Evolutionary conservation across 1,284 basidiomycete species (phyloP).

Genomic region (Boletellus dicymbophilus): DNA sequence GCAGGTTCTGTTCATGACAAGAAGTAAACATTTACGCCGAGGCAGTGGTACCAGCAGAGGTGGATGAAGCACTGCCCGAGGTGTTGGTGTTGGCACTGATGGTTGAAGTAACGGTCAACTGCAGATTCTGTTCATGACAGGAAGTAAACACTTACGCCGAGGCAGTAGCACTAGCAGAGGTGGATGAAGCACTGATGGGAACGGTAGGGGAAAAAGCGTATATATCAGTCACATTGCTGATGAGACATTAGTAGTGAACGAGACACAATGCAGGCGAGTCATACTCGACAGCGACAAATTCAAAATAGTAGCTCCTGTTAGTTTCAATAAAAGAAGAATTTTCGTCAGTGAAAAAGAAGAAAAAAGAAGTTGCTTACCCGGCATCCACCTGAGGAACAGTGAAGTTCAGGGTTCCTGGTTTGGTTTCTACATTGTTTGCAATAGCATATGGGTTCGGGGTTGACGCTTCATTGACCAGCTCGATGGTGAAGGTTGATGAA

Average conservation of each 20-base stretch:
- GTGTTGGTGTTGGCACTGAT: too few species aligned
- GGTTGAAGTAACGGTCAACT: too few species aligned
- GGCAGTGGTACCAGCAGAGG: too few species aligned
- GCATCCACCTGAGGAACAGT: slow-evolving; percentile 49
- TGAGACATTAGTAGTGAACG: not conserved
- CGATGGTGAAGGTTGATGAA: slow-evolving; percentile 39
- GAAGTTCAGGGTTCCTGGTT: slow-evolving; percentile 38
- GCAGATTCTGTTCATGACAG: too few species aligned
- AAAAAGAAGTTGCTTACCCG: slow-evolving; percentile 39
- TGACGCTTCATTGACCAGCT: slow-evolving; percentile 55
- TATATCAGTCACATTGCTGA: slow-evolving; percentile 49
- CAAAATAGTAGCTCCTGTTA: not conserved
- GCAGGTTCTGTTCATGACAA: too few species aligned
- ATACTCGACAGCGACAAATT: slow-evolving; percentile 49
- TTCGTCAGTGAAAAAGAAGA: slow-evolving; percentile 2
- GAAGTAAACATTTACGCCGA: too few species aligned
- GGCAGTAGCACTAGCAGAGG: too few species aligned
- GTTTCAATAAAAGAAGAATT: too few species aligned
- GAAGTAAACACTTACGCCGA: too few species aligned
- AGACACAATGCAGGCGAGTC: not conserved
- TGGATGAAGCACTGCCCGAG: too few species aligned
- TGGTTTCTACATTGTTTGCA: slow-evolving; percentile 55
- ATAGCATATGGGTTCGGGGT: slow-evolving; percentile 48
- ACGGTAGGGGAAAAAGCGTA: slow-evolving; percentile 45
- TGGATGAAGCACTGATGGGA: too few species aligned